phyloP scores from a whole-genome alignment of 495 filamentous ascomycete genomes.

The Aspergillus funiculosus region DNA sequence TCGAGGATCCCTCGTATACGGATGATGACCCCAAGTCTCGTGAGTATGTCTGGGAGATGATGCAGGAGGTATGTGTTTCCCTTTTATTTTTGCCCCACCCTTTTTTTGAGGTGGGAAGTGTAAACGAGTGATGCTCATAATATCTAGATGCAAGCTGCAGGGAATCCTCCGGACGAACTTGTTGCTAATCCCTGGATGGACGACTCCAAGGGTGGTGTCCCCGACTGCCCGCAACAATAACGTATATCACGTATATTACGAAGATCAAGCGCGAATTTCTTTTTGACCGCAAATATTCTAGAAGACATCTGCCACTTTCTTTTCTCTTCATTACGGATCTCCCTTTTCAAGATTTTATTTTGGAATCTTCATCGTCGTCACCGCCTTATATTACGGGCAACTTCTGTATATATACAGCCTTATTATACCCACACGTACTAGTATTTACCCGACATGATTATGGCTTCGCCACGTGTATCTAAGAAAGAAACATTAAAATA shows the following conservation, averaged over 20 bases:
- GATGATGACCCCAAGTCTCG: constrained; percentile 77
- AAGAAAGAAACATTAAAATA: too few species aligned
- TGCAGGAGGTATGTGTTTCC: constrained; percentile 77
- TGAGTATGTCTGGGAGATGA: constrained; percentile 90
- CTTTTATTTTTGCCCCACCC: constrained; percentile 1
- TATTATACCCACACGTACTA: constrained; percentile 5
- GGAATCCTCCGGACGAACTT: constrained; percentile 82
- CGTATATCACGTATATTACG: constrained; percentile 9
- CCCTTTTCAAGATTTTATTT: too few species aligned
- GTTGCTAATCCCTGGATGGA: constrained; percentile 64
- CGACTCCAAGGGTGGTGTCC: constrained; percentile 30
- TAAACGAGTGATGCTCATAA: constrained; percentile 3
- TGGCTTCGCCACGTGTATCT: too few species aligned
- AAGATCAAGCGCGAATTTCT: background rate
- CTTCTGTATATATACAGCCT: constrained; percentile 24
- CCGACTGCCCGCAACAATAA: constrained; percentile 42
- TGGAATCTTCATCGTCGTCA: too few species aligned
- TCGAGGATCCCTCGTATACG: constrained; percentile 70
- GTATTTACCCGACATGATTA: too few species aligned
- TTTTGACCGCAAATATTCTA: too few species aligned
- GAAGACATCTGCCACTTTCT: too few species aligned
- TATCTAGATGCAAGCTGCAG: constrained; percentile 84
- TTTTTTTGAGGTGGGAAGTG: too few species aligned
- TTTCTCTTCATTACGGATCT: too few species aligned
- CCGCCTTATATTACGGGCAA: too few species aligned